Evolutionary conservation across 228 moss, liverwort and hornwort genomes (phyloP), one percentile per base, ranked within the genome.

Genomic region (Sphagnum magellanicum): DNA sequence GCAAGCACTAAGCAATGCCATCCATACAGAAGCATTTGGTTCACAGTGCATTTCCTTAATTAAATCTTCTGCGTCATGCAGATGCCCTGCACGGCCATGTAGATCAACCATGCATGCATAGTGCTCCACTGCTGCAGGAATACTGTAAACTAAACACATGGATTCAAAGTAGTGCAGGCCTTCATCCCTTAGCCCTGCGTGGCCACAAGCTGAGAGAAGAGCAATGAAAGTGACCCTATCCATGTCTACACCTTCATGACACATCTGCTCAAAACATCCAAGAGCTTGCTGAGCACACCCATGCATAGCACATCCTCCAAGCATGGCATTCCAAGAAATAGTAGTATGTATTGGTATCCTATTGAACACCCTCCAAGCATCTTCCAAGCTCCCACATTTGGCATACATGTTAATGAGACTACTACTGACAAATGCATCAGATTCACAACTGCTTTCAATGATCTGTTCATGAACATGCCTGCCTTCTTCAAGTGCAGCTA

Each of bases 191-290:
- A 86, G 50, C 5, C 70, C 70, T 9, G 75, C 74, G 48, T 86
- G 83, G 80, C 75, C 80, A 68, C 86, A 86, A 10, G 83, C 86
- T 70, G 86, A 83, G 70, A 86, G 86, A 51, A 86, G 17, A 63
- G 79, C 77, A 0, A 76, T 83, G 7, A 76, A 80, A 50, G 83
- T 83, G 48, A 78, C 75, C 53, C 78, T 78, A 57, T 83, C 78
- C 50, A 82, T 82, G 15, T 70, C 16, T 46, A 80, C 67, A 47
- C 70, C 72, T 68, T 79, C 48, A 16, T 55, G 13, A 52, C 48
- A 53, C 71, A 71, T 71, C n/a, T 55, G 71, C 8, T 64, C 17
- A 13, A 76, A 74, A 6, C 80, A 65, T 67, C 67, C 55, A 53
- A 87, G 49, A 10, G 80, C 83, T 63, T 74, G 76, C 67, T 65